These are phyloP conservation scores for Zasmidium angulare DNA, from an alignment of 2,329 filamentous ascomycete species.

Conservation along the genomic window DNA sequence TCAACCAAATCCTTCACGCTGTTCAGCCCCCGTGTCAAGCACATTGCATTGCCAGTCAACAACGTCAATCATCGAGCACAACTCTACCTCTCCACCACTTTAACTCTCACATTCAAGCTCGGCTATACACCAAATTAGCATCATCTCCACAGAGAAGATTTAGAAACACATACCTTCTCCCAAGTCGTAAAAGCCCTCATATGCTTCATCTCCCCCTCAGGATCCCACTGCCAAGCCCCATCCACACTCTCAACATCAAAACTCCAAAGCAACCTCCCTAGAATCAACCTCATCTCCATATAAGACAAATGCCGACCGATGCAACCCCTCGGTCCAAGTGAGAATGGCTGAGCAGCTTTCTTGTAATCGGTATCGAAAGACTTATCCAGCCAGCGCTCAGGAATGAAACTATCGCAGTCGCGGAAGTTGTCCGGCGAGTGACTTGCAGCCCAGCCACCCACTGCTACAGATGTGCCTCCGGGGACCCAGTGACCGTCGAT, in stretches of 20 bases:
- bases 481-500: constrained; percentile 13
- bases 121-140: background rate
- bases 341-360: constrained; percentile 12
- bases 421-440: constrained; percentile 21
- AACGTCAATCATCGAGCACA: too few species aligned
- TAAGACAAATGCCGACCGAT: constrained; percentile 13
- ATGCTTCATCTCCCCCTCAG: constrained; percentile 11
- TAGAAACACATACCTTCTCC: constrained; percentile 6
- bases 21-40: too few species aligned
- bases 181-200: constrained; percentile 11
- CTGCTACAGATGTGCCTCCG: constrained; percentile 10
- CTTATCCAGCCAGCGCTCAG: constrained; percentile 32
- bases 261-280: background rate
- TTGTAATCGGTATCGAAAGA: constrained; percentile 4
- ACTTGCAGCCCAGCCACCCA: constrained; percentile 6
- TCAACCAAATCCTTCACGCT: too few species aligned
- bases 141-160: background rate
- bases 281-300: constrained; percentile 13
- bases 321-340: constrained; percentile 13
- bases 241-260: constrained; percentile 11
- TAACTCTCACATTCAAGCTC: constrained; percentile 5
- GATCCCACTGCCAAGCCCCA: constrained; percentile 11
- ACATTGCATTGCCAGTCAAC: too few species aligned
- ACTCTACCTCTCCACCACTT: constrained; percentile 3
- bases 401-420: constrained; percentile 28